These are phyloP conservation scores for Phytophthora cajani DNA, from an alignment of 352 stramenopile species.

Conservation along the genomic window DNA sequence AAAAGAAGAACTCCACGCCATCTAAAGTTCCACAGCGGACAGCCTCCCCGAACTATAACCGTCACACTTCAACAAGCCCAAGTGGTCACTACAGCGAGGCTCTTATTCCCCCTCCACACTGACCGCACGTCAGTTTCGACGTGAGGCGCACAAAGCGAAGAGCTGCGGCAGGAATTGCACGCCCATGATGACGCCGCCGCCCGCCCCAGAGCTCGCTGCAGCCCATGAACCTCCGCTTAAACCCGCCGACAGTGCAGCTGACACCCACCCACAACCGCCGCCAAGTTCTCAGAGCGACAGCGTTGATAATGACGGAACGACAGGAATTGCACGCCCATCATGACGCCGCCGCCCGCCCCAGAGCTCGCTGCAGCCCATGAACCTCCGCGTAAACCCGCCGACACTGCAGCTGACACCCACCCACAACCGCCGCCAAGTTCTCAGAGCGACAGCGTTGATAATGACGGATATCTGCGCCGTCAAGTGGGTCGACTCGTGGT, in stretches of 20 bases:
- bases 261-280: background rate
- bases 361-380: conserved; percentile 2
- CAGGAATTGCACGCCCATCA: background rate
- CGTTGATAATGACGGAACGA: conserved; percentile 7
- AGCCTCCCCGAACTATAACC: conserved; percentile 19
- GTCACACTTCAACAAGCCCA: conserved; percentile 11
- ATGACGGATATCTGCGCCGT: conserved; percentile 26
- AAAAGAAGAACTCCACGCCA: conserved; percentile 5
- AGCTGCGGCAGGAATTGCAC: background rate
- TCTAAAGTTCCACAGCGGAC: conserved; percentile 1
- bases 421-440: background rate
- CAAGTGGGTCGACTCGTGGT: conserved; percentile 43
- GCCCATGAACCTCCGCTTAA: background rate
- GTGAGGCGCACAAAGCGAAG: background rate
- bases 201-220: background rate
- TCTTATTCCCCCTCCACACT: background rate
- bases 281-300: background rate
- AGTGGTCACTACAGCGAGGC: background rate
- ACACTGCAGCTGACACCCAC: background rate
- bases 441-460: conserved; percentile 4
- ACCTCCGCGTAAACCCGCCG: background rate
- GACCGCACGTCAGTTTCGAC: conserved; percentile 2
- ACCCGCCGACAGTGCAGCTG: background rate
- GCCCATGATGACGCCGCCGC: conserved; percentile 6
- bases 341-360: background rate